Conservation (phyloP, 805 yeast genomes). For the Saccharomycopsis javanensis region DNA sequence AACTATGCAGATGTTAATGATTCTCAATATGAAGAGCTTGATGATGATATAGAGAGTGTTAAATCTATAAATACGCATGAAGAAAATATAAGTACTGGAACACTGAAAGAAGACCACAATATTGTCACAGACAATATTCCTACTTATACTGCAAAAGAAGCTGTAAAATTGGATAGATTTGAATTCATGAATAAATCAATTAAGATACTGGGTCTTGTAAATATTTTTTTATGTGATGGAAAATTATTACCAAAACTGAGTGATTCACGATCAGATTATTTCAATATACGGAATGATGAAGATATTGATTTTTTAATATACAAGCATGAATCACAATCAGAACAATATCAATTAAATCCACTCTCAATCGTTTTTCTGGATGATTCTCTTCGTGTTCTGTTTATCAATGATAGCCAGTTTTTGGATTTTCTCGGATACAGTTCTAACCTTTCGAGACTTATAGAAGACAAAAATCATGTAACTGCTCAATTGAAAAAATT, state of each 20-base stretch:
- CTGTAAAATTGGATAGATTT: neutral
- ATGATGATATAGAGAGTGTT: neutral
- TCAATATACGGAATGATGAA: neutral
- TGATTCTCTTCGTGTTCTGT: neutral
- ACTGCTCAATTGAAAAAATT: neutral
- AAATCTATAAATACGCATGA: neutral
- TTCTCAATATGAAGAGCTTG: neutral
- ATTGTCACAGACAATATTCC: neutral
- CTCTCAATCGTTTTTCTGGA: neutral
- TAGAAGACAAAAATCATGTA: neutral
- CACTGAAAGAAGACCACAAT: neutral
- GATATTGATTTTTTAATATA: neutral
- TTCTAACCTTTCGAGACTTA: neutral
- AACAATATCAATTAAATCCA: neutral
- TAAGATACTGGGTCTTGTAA: neutral
- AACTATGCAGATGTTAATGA: neutral
- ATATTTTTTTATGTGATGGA: neutral
- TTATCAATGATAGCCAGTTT: neutral
- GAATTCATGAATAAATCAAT: neutral
- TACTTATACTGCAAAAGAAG: neutral
- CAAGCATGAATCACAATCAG: neutral
- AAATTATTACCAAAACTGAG: neutral
- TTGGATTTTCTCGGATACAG: neutral
- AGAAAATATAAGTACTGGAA: neutral
- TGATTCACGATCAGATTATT: neutral